phyloP scores from a whole-genome alignment of 495 filamentous ascomycete species.

The Xylaria sp. region DNA sequence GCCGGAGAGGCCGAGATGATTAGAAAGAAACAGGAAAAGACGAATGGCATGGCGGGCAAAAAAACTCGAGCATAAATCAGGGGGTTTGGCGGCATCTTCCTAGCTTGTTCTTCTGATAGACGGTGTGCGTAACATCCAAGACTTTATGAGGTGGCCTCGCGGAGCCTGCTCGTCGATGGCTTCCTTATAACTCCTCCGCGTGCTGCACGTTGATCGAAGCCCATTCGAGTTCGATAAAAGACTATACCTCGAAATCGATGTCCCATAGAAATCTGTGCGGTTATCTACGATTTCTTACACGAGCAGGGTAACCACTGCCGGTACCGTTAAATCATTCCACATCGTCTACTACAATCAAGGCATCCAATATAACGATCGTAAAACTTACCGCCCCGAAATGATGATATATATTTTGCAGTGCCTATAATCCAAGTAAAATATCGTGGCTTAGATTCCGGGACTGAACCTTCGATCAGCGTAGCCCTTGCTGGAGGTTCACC shows the following conservation, averaged over 20 bases:
- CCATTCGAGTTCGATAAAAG: background rate
- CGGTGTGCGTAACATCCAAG: no score
- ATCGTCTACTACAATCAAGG: no score
- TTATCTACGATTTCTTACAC: background rate
- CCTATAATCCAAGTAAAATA: background rate
- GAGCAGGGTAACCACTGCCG: background rate
- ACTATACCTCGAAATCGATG: background rate
- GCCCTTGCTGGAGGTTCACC: slow-evolving; percentile 14
- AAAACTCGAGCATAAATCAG: slow-evolving; percentile 25
- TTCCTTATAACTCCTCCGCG: no score
- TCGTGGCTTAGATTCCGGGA: background rate
- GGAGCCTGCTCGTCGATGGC: background rate
- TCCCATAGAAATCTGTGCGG: background rate
- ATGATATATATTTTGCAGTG: background rate
- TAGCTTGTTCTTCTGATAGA: background rate
- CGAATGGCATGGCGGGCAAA: slow-evolving; percentile 33
- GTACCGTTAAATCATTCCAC: no score
- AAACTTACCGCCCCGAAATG: background rate
- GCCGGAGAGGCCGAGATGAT: slow-evolving; percentile 72
- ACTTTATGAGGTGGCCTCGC: background rate
- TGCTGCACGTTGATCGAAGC: background rate
- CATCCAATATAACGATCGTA: no score
- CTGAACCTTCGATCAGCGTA: background rate
- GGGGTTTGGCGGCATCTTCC: background rate
- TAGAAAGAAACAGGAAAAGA: slow-evolving; percentile 62